Evolutionary conservation across 108 stramenopile species (phyloP), one percentile per base, ranked within the genome.

Genomic region (Nannochloropsis granulata): DNA sequence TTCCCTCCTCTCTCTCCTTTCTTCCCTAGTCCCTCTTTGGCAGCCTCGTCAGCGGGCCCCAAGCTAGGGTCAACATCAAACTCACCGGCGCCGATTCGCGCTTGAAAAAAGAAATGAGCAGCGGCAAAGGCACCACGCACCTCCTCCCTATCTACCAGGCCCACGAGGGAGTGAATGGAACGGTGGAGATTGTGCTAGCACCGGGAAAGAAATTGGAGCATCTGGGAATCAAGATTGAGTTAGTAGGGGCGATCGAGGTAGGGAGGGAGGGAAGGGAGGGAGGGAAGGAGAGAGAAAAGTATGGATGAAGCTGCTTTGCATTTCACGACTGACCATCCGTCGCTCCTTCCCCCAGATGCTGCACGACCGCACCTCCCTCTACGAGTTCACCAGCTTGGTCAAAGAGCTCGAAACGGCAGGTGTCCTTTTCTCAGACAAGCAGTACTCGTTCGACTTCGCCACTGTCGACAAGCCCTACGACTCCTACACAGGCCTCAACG

Each of bases 171-270:
- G 93, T 96, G 24, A 88, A 91, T 56, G 98, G 98, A 16, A 86
- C 90, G 43, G 94, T 96, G 12, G 91, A 91, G n/a, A 88, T 99
- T 43, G 80, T 90, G 13, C 83, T 97, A 42, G 94, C 96, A 26
- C 94, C 93, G 25, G 97, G 96, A 25, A 96, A 96, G 86, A 97
- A 97, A 89, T 87, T 95, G 78, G 98, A 99, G 84, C 98, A 99
- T 91, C 82, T 95, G 84, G 98, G 98, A 24, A 94, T 99, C 83
- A 95, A 95, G 86, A 93, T 97, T 13, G 96, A 99, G 87, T 93
- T 98, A 84, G 93, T 99, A 81, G 98, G 98, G 23, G 93, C 96
- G 80, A 97, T 98, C 89, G 95, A 97, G 56, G 56, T 71, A 71
- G 10, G 56, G n/a, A n/a, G 56, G 56, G n/a, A n/a, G 56, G 16